Percentiles rank a stretch among this genome's conserved stretches.
These are phyloP conservation scores for Hypericum perforatum DNA, from an alignment of 345 rosid genomes.

Conservation along the genomic window DNA sequence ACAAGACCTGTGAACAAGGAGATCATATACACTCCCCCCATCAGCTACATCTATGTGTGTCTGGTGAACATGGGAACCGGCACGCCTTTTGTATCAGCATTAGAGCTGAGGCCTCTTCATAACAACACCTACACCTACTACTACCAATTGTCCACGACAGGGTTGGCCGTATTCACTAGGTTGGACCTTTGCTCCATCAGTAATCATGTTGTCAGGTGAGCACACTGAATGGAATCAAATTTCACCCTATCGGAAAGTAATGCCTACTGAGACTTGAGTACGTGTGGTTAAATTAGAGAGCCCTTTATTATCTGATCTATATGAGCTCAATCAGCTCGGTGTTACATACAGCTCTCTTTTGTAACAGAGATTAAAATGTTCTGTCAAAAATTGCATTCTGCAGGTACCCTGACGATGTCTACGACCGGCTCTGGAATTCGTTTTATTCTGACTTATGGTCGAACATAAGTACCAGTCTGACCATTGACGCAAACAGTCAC, in stretches of 20 bases:
- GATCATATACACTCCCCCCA: constrained; percentile 16
- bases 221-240: not conserved
- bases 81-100: constrained; percentile 24
- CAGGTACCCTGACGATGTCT: constrained; percentile 8
- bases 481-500: constrained; percentile 10
- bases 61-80: constrained; percentile 33
- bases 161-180: constrained; percentile 11
- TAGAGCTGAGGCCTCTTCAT: constrained; percentile 18
- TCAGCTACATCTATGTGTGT: constrained; percentile 21
- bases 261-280: no score
- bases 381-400: no score
- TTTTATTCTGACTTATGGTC: not conserved
- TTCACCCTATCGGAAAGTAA: no score
- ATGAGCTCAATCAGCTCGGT: no score
- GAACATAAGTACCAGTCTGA: constrained; percentile 13
- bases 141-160: constrained; percentile 4
- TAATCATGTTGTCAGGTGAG: constrained; percentile 11
- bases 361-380: no score
- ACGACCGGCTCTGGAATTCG: constrained; percentile 6
- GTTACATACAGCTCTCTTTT: no score
- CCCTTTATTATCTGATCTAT: no score
- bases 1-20: constrained; percentile 14
- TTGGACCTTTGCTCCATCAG: constrained; percentile 13
- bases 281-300: no score
- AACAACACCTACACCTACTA: not conserved